Evolutionary conservation across 164 flowering plant species (phyloP).

Genomic region (grape (Vitis vinifera)): DNA sequence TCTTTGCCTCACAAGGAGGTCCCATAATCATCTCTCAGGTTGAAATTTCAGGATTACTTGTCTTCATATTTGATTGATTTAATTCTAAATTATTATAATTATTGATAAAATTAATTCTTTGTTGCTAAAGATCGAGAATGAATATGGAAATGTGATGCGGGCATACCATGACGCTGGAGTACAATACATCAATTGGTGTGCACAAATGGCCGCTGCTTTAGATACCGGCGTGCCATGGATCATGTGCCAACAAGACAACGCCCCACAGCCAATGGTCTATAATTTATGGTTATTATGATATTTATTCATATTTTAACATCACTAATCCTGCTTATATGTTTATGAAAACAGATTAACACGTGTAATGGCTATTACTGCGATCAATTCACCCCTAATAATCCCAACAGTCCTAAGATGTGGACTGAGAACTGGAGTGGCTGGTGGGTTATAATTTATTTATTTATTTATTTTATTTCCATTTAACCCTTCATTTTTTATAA

Average conservation of each 20-base stretch:
- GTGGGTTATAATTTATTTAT: constrained; percentile 6
- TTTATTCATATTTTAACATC: too few relatives aligned
- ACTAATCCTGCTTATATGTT: too few relatives aligned
- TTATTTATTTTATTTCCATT: background rate
- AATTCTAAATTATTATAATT: background rate
- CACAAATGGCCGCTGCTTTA: constrained; percentile 37
- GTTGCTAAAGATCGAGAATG: constrained; percentile 42
- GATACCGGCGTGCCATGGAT: constrained; percentile 51
- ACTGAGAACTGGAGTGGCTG: constrained; percentile 46
- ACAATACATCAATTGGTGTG: constrained; percentile 43
- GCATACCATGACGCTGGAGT: constrained; percentile 37
- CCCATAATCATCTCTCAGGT: constrained; percentile 41
- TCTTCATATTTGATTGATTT: background rate
- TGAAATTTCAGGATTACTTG: background rate
- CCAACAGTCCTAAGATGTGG: constrained; percentile 34
- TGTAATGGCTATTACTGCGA: constrained; percentile 45
- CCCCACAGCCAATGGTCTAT: constrained; percentile 46
- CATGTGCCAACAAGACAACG: constrained; percentile 54
- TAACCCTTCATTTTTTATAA: background rate
- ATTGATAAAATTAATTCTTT: background rate
- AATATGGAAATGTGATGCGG: constrained; percentile 34
- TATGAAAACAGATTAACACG: constrained; percentile 28
- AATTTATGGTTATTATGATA: too few relatives aligned
- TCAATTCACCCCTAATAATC: constrained; percentile 21
- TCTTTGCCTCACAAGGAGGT: constrained; percentile 48